Base-by-base conservation (phyloP, 2,329 filamentous ascomycete species). In the Nemania abortiva region DNA sequence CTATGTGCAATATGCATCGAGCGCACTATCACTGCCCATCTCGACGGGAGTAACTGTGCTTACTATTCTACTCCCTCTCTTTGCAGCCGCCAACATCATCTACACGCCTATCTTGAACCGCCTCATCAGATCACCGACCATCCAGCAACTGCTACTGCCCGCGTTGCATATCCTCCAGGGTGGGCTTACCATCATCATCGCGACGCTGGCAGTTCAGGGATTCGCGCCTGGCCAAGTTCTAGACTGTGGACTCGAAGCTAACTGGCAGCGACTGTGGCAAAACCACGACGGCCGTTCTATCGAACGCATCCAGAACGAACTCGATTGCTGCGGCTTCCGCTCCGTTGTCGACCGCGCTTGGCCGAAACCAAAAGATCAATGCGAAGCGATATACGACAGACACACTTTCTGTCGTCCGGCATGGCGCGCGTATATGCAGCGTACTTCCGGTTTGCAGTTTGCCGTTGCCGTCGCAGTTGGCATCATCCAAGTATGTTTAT, bases 311-410 rank as follows among this genome's bases (percentile, higher is more conserved):
- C 91, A 94, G 74, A 89, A 93, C 75, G 78, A 84, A 0, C 85
- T 92, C 37, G 76, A 85, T 7, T 94, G 91, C 80, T 94, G 91
- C 72, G 91, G 91, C 0, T 82, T 92, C 39, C 84, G 84, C 64
- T 85, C 82, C 4, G 76, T 88, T 31, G 78, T 76, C 34, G 90
- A 94, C 74, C 87, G 86, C 72, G 86, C 87, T 0, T 92, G 86
- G 82, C 91, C 91, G 0, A 70, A 10, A 0, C 68, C 56, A 29
- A 60, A 59, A 45, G 68, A 3, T 29, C 20, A 58, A 24, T 91
- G 90, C 74, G 72, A 80, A 4, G 76, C 81, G 54, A 78, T 82
- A 4, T 89, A 84, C 71, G 81, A 82, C 0, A 81, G 88, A 34
- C 77, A 75, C 0, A 74, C 65, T 15, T 77, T 85, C 0, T 93